Evolutionary conservation across 1,284 basidiomycete genomes (phyloP), one percentile per base, ranked within the genome.

Genomic region (Ceratobasidium theobromae): DNA sequence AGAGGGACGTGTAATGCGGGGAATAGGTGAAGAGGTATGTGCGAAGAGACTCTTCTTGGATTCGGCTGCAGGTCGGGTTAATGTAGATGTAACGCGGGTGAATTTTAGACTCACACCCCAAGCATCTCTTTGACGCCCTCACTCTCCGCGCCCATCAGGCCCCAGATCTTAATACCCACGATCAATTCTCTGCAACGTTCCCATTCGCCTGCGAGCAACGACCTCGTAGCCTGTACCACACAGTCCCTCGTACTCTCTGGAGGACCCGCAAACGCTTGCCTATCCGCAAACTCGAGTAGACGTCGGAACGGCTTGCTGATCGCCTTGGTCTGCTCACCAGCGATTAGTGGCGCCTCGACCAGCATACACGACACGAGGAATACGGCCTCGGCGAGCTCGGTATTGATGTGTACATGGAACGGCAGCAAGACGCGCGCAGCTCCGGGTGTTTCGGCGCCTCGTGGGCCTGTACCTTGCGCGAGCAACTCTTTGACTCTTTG

Each of bases 401-500:
- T 93, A 80, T 99, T 99, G 79, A 99, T 96, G 80, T 99, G 97
- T 91, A 99, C 93, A 78, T 99, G 97, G 89, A 99, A 99, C 33
- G 97, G 97, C 25, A 99, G 82, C 74, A 98, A 93, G 72, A 95
- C 91, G 72, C 95, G 92, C 77, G 99, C 97, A 5, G 95, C 87
- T 75, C 95, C 92, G 77, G 99, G 97, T 79, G 99, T 96, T 77
- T 99, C 97, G 5, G 94, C 93, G 14, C 89, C 86, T 62, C 98
- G 80, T 64, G 75, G 75, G 2, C 83, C 81, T 73, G 91, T 91
- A 55, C 96, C 96, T 77, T 99, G 97, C 0, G 96, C 97, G 14
- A 99, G 84, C 28, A 99, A 83, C 78, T 99, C 97, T 80, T 98
- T 98, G 67, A 98, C 91, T 53, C 95, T 87, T 73, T 96, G 93